Evolutionary conservation across 1,139 yeast species (phyloP), one percentile per base, ranked within the genome.

Genomic region (Saccharomycopsis hybrid): DNA sequence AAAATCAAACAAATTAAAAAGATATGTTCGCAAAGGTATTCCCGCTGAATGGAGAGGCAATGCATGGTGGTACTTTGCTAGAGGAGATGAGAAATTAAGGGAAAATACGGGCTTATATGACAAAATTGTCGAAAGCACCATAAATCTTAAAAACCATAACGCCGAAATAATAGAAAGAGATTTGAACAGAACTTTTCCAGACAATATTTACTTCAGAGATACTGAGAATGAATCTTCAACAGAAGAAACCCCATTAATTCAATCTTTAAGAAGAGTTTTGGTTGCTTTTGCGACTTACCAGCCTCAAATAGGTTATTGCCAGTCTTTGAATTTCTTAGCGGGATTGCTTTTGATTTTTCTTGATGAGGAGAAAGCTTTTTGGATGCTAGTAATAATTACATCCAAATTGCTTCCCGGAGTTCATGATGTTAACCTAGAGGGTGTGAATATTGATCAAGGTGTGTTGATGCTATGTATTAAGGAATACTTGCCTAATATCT

Each of bases 21-120:
- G 95, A 55, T 81, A 87, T 62, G 78, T 92, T 11, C 75, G 97
- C 52, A 84, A 86, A 62, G 98, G 98, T 5, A 83, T 92, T 7
- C 97, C 98, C 0, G 90, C 96, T 0, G 96, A 88, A 63, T 90
- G 97, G 96, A 71, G 98, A 58, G 98, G 97, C 0, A 80, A 79
- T 58, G 97, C 97, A 1, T 92, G 98, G 98, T 92, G 92, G 72
- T 84, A 80, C 69, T 90, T 87, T 65, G 95, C 95, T n/a, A 82
- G 83, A n/a, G 97, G 97, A 1, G 75, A 80, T 54, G 96, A 88
- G 52, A 77, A 75, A 56, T 65, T 87, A 52, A 80, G 78, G 57
- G 78, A 78, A 43, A 79, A 87, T 61, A 70, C 70, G 9, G 96
- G 95, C 1, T 74, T 86, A 1, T 92, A 89, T 64, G 85, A 81